Evolutionary conservation across 2,329 filamentous ascomycete species (phyloP), one percentile per base, ranked within the genome.

Genomic region (Decorospora gaudefroyi): DNA sequence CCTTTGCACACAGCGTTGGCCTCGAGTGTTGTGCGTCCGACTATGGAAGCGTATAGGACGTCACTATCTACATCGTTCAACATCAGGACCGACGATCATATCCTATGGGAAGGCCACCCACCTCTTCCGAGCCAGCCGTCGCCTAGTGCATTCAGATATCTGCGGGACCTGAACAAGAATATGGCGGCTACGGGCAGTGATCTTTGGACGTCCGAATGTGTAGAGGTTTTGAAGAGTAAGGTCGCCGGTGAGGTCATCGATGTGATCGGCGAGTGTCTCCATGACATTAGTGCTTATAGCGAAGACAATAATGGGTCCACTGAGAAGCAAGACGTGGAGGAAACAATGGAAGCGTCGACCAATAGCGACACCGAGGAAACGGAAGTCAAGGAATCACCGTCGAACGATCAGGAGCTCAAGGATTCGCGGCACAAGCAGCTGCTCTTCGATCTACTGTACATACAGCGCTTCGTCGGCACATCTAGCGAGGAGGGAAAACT

Each of bases 41-140:
- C 82, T 0, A 60, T 87, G 5, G 47, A 58, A 3, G 47, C 67
- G 13, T 72, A 65, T 37, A 47, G 22, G 69, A 78, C 38, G 63
- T 76, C 37, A 75, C 56, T 84, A 37, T 55, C 68, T 1, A 64
- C 65, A n/a, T 62, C 64, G 3, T 66, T 73, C 0, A 66, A 79
- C 27, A 68, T 74, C 1, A 78, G 72, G 41, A 77, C 88, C 0
- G 76, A 78, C 2, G 84, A 85, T 5, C 78, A 84, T 37, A 77
- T 81, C 0, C 74, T 96, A 0, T 96, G 91, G 91, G 90, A 95
- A 64, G 88, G 88, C 0, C 76, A 81, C 25, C 87, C 88, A 0
- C 76, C 82, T 17, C 67, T 96, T 28, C 92, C 92, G 0, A 78
- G 83, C 4, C 88, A 93, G 60, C 90, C 90, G 1, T 92, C 89